These are phyloP conservation scores for Chamaecrista fasciculata DNA, from an alignment of 306 rosid species.

Conservation along the genomic window DNA sequence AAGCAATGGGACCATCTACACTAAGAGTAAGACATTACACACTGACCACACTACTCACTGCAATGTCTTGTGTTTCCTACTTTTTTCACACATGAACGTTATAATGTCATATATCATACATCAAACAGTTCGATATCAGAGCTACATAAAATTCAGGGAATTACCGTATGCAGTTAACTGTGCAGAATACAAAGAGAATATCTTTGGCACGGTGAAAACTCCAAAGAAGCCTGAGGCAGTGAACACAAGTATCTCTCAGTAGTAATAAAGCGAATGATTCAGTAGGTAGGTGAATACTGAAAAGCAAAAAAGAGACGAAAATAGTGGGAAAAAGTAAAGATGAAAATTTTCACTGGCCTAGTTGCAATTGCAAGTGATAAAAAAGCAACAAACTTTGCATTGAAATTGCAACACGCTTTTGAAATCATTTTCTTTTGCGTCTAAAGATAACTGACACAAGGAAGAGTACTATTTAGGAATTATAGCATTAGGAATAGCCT, in stretches of 20 bases:
- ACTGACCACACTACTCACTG: not conserved
- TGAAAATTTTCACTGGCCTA: not conserved
- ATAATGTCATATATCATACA: not conserved
- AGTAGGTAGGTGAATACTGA: not conserved
- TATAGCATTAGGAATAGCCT: not conserved
- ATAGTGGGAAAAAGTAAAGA: not conserved
- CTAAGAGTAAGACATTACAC: not conserved
- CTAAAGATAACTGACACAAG: not conserved
- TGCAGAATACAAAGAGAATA: constrained; percentile 59
- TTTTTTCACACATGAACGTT: not conserved
- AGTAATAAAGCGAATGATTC: constrained; percentile 8
- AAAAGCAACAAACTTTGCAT: constrained; percentile 3
- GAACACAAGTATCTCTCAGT: constrained; percentile 33
- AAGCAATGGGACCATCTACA: not conserved
- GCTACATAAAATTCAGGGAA: not conserved
- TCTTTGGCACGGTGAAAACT: constrained; percentile 65
- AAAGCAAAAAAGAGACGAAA: not conserved
- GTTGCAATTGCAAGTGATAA: not conserved
- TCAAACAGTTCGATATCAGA: not conserved
- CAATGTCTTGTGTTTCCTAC: not conserved
- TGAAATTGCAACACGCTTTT: not conserved
- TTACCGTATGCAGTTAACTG: constrained; percentile 67
- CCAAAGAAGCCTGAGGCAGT: constrained; percentile 69
- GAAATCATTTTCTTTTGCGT: constrained; percentile 6
- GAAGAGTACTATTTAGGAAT: not conserved